These are phyloP conservation scores for Graphilbum fragrans DNA, from an alignment of 2,329 filamentous ascomycete genomes.

Conservation along the genomic window DNA sequence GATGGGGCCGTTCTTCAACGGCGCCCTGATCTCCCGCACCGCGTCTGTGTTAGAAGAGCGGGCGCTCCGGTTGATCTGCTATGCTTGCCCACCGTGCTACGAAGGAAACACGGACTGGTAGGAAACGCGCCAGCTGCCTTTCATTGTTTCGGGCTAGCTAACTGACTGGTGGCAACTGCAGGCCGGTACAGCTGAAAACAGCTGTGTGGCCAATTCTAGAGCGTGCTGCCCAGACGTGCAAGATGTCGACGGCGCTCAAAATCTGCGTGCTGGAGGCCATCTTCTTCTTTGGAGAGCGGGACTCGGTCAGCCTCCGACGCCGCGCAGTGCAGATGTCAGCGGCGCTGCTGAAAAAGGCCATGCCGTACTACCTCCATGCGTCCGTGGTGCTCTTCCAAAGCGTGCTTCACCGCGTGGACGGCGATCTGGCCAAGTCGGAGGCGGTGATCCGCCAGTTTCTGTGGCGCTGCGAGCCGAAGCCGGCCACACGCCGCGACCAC, in stretches of 20 bases:
- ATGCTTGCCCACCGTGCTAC: constrained; percentile 3
- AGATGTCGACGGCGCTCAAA: neutral
- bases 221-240: neutral
- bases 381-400: constrained; percentile 3
- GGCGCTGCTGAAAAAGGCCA: neutral
- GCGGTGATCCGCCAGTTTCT: neutral
- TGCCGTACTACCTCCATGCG: constrained; percentile 5
- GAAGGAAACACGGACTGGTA: constrained; percentile 2
- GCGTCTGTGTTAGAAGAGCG: neutral
- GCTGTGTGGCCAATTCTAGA: constrained; percentile 1
- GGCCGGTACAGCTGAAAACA: neutral
- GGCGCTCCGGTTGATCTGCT: neutral
- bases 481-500: neutral
- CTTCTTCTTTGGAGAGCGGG: constrained; percentile 2
- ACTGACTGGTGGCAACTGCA: neutral
- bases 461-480: neutral
- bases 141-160: neutral
- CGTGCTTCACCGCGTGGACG: neutral
- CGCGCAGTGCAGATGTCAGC: neutral
- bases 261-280: neutral
- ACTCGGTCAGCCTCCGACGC: neutral
- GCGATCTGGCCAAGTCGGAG: neutral
- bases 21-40: neutral
- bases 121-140: neutral
- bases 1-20: neutral